These are phyloP conservation scores for Cutaneotrichosporon sp. DNA, from an alignment of 1,284 basidiomycete genomes.

Conservation along the genomic window DNA sequence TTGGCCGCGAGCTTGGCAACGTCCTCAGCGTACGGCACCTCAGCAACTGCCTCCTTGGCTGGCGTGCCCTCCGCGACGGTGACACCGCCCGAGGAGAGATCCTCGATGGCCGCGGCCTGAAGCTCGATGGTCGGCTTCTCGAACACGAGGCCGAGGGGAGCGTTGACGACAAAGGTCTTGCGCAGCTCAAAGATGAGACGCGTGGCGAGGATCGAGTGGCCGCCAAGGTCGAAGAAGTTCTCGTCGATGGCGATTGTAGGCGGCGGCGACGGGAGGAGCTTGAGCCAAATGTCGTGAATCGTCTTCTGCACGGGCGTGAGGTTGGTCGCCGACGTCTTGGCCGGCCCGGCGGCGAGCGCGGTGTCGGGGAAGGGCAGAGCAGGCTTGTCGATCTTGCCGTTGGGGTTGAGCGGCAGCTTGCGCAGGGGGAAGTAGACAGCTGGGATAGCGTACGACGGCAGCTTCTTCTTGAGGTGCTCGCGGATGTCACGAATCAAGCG, in stretches of 20 bases:
- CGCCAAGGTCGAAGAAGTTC: conserved; percentile 97
- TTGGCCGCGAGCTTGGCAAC: conserved; percentile 64
- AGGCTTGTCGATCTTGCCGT: conserved; percentile 99
- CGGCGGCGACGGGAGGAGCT: conserved; percentile 77
- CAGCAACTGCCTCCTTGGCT: conserved; percentile 31
- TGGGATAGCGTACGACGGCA: conserved; percentile 90
- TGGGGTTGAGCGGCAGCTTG: conserved; percentile 97
- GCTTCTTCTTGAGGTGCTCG: conserved; percentile 94
- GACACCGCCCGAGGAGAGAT: conserved; percentile 74
- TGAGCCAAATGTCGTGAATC: conserved; percentile 78
- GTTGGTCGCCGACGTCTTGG: conserved; percentile 43
- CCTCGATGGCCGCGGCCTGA: conserved; percentile 78
- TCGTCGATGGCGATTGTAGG: conserved; percentile 81
- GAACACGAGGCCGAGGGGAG: conserved; percentile 90
- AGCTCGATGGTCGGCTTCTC: conserved; percentile 82
- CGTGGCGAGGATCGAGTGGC: conserved; percentile 97
- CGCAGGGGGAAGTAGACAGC: conserved; percentile 91
- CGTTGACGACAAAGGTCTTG: conserved; percentile 86
- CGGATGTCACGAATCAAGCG: conserved; percentile 89
- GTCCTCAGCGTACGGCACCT: conserved; percentile 71
- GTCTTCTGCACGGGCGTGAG: conserved; percentile 73
- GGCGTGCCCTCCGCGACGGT: conserved; percentile 61
- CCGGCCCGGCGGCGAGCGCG: conserved; percentile 63
- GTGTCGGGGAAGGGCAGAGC: conserved; percentile 99
- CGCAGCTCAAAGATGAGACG: conserved; percentile 96